phyloP scores from a whole-genome alignment of 73 alveolate genomes.

The Breviolum minutum region DNA sequence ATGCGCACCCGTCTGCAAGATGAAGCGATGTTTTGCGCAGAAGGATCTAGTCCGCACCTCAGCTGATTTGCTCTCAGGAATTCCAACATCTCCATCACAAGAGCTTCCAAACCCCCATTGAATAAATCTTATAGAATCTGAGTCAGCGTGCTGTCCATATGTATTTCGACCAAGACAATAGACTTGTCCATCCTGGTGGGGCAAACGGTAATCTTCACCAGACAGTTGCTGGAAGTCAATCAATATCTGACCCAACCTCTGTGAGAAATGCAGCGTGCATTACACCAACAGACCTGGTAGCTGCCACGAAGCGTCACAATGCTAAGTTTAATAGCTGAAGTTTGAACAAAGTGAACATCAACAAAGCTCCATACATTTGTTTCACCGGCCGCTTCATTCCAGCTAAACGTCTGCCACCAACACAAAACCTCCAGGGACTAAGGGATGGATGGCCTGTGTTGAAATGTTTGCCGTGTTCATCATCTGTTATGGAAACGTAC shows the following conservation, averaged over 20 bases:
- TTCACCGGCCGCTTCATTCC: slow-evolving; percentile 43
- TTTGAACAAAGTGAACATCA: not conserved
- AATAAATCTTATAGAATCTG: not conserved
- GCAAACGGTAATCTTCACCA: not conserved
- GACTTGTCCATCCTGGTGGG: slow-evolving; percentile 60
- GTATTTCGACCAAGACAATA: slow-evolving; percentile 68
- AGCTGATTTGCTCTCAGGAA: not conserved
- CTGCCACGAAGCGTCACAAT: not conserved
- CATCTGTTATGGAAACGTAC: no score
- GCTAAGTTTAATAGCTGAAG: no score
- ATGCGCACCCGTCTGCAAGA: slow-evolving; percentile 66
- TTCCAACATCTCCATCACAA: not conserved
- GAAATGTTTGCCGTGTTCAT: no score
- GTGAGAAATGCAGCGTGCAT: slow-evolving; percentile 68
- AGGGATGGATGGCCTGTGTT: no score
- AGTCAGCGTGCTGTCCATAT: slow-evolving; percentile 37
- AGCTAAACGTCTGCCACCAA: slow-evolving; percentile 39
- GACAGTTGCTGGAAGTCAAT: not conserved
- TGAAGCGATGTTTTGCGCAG: slow-evolving; percentile 46
- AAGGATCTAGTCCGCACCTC: slow-evolving; percentile 75
- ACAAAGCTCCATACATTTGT: slow-evolving; percentile 40
- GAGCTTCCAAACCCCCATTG: not conserved
- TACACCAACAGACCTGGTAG: slow-evolving; percentile 45
- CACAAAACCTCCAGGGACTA: slow-evolving; percentile 35
- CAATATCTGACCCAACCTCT: not conserved